These are phyloP conservation scores for Cucurbita moschata DNA, from an alignment of 306 rosid genomes.

Conservation along the genomic window DNA sequence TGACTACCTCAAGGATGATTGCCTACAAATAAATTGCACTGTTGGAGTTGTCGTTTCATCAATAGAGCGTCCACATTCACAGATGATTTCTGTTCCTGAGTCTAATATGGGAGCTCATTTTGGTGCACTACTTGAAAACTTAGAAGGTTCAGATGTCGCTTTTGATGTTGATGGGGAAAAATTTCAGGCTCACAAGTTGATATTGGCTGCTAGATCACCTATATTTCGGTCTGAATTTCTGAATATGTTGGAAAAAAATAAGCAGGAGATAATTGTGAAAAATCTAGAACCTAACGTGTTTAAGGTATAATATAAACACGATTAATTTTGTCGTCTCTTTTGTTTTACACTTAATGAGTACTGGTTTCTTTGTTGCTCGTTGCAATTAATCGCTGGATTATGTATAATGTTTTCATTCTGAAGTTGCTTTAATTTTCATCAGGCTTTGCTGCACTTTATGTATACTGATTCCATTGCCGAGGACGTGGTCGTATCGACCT, in stretches of 20 bases:
- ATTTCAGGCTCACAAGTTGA: constrained; percentile 73
- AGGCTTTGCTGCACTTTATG: constrained; percentile 87
- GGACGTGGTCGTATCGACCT: constrained; percentile 52
- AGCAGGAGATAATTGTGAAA: constrained; percentile 33
- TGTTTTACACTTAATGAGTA: constrained; percentile 1
- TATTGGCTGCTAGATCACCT: constrained; percentile 77
- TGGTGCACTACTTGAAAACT: constrained; percentile 51
- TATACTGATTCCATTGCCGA: constrained; percentile 65
- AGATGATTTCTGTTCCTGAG: constrained; percentile 28
- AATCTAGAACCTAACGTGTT: constrained; percentile 81
- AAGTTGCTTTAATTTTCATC: constrained; percentile 18
- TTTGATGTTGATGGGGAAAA: constrained; percentile 59
- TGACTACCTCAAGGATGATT: constrained; percentile 76
- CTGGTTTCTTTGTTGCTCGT: constrained; percentile 2
- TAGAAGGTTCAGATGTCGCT: constrained; percentile 63
- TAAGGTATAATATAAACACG: constrained; percentile 41
- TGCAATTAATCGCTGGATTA: not conserved
- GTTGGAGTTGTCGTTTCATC: constrained; percentile 67
- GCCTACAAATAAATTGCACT: constrained; percentile 75
- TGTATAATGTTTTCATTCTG: not conserved
- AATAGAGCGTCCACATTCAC: constrained; percentile 3
- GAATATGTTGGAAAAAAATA: constrained; percentile 35
- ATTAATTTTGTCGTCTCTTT: not conserved
- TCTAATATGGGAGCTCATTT: constrained; percentile 63
- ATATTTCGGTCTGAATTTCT: constrained; percentile 70